Base-by-base conservation (phyloP, 768 basidiomycete species). In the Lanmaoa pseudosensibilis region DNA sequence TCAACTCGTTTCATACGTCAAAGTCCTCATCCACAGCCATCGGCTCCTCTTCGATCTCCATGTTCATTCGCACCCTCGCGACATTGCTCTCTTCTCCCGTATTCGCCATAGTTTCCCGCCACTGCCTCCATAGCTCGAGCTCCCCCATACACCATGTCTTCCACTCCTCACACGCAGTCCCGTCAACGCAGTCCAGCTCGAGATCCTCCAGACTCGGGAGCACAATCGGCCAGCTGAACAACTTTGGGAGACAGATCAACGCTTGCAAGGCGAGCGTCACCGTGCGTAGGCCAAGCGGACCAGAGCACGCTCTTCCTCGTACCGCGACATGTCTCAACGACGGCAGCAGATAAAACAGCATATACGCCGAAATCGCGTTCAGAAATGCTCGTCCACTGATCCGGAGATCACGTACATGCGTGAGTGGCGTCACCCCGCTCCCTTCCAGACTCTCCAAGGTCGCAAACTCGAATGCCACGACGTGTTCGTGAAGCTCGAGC, bases 401-500 rank as follows among this genome's bases (percentile, higher is more conserved):
- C 13, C 56, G 56, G 15, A 66, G 57, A 16, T 58, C 40, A 1
- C 49, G 54, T 15, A 67, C 19, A 2, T 57, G 57, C 18, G 27
- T 18, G 49, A 68, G 50, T 18, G 62, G 55, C 32, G 13, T 27
- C 33, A 67, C 0, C 1, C 48, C 46, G 15, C 5, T 41, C 30
- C 4, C 57, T 11, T 49, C 47, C 34, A 67, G 49, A 30, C 19
- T 41, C 15, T 51, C 50, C 39, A 52, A 5, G 5, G 44, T 46
- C 23, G 11, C 50, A 33, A 43, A 50, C 33, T 66, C 59, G 51
- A 61, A 46, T 19, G 30, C 59, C 1, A 61, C 47, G 25, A 55
- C 57, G 39, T 58, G 55, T 2, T 52, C 65, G 23, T 46, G 55
- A 8, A 66, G 48, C 47, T 65, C 65, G 30, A 66, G 66, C n/a